phyloP scores from a whole-genome alignment of 2,329 filamentous ascomycete species.

The Coniochaeta prunicola region DNA sequence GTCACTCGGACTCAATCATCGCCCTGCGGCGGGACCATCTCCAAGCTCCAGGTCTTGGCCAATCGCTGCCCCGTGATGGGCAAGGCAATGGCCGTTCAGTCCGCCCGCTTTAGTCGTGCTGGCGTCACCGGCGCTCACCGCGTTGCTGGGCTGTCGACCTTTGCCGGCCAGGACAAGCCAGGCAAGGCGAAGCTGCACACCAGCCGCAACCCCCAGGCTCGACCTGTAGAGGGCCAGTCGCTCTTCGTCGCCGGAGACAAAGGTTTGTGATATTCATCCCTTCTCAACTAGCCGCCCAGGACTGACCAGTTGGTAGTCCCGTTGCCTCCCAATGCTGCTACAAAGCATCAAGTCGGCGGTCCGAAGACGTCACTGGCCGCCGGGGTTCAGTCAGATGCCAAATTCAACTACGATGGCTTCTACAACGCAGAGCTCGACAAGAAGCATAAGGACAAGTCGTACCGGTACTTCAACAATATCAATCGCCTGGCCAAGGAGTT shows the following conservation, averaged over 20 bases:
- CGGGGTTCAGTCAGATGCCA: constrained; percentile 20
- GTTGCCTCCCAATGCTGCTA: constrained; percentile 3
- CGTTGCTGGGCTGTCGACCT: constrained; percentile 41
- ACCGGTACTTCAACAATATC: constrained; percentile 99
- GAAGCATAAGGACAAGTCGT: constrained; percentile 99
- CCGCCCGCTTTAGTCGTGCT: constrained; percentile 43
- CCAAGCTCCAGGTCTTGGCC: constrained; percentile 89
- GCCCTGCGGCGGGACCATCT: constrained; percentile 86
- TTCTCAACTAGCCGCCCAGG: constrained; percentile 2
- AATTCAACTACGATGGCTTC: constrained; percentile 88
- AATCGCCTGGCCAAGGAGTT: constrained; percentile 96
- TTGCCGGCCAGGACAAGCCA: constrained; percentile 42
- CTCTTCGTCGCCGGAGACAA: constrained; percentile 40
- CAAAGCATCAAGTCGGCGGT: constrained; percentile 5
- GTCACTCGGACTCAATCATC: constrained; percentile 47
- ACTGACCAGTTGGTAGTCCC: constrained; percentile 16
- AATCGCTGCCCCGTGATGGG: constrained; percentile 98
- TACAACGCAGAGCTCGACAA: constrained; percentile 87
- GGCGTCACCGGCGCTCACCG: constrained; percentile 31
- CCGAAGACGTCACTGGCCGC: neutral
- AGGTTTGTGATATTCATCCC: constrained; percentile 28
- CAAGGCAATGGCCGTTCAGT: constrained; percentile 88
- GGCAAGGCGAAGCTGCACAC: constrained; percentile 76
- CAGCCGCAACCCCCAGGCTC: constrained; percentile 68
- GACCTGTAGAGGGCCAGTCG: constrained; percentile 57